These are phyloP conservation scores for Peronosclerospora sorghi DNA, from an alignment of 352 stramenopile genomes.

Conservation along the genomic window DNA sequence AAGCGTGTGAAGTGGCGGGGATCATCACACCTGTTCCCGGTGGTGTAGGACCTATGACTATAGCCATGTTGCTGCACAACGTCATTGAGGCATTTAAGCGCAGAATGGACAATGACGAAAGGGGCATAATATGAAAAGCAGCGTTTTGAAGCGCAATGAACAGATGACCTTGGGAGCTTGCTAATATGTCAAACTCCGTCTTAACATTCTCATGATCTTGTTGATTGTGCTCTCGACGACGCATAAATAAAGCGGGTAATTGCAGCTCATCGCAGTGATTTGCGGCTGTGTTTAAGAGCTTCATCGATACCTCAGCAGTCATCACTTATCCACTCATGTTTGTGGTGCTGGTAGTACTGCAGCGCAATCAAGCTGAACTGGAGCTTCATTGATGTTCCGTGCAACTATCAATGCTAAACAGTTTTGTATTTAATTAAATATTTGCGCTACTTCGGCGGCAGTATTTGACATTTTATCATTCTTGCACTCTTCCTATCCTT, in stretches of 20 bases:
- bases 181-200: neutral
- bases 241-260: no score
- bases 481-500: neutral
- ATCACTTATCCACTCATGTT: no score
- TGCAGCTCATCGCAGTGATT: no score
- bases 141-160: neutral
- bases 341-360: no score
- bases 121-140: conserved; percentile 10
- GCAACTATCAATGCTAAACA: no score
- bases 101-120: conserved; percentile 30
- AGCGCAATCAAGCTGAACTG: no score
- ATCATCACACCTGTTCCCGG: conserved; percentile 95
- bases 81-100: conserved; percentile 67
- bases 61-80: conserved; percentile 91
- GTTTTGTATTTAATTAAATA: no score
- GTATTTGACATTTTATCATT: neutral
- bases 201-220: no score
- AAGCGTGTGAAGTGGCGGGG: conserved; percentile 70
- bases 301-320: no score
- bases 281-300: no score
- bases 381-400: no score
- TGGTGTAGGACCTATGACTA: conserved; percentile 98
- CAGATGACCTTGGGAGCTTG: neutral
- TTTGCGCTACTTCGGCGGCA: neutral
- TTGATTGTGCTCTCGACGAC: no score